A percentile compares a stretch with the other conserved stretches of the same genome.
phyloP scores from a whole-genome alignment of 768 basidiomycete genomes.

The Leccinellum luteum region DNA sequence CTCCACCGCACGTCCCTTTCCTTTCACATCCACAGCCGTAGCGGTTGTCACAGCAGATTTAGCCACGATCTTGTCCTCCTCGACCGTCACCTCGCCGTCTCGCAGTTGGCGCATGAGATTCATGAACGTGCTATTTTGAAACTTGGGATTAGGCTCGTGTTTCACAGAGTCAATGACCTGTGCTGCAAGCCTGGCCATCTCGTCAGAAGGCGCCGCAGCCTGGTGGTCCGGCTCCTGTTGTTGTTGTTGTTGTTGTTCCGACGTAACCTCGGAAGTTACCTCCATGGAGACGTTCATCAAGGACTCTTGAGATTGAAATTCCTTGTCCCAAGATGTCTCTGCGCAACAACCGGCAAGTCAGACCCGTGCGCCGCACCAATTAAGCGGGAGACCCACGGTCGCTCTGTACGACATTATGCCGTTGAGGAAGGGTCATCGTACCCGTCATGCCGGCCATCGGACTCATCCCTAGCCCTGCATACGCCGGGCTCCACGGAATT shows the following conservation, averaged over 20 bases:
- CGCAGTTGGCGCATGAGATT: conserved; percentile 81
- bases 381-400: conserved; percentile 41
- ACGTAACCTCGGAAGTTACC: background rate
- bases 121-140: conserved; percentile 82
- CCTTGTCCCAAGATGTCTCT: conserved; percentile 55
- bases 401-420: conserved; percentile 28
- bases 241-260: conserved; percentile 14
- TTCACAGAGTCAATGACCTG: conserved; percentile 73
- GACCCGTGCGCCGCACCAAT: background rate
- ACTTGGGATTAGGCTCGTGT: conserved; percentile 78
- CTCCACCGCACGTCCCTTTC: conserved; percentile 54
- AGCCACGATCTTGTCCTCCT: conserved; percentile 74
- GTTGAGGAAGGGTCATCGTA: conserved; percentile 20
- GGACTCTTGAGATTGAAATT: conserved; percentile 58
- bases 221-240: conserved; percentile 21
- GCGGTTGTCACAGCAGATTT: conserved; percentile 31
- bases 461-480: conserved; percentile 38
- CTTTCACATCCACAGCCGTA: conserved; percentile 49
- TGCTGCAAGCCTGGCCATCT: conserved; percentile 79
- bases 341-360: background rate
- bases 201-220: conserved; percentile 42
- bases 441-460: conserved; percentile 35
- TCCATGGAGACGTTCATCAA: conserved; percentile 28
- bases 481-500: conserved; percentile 39
- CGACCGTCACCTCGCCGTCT: conserved; percentile 74